Evolutionary conservation across 768 basidiomycete genomes (phyloP).

Genomic region (Auriscalpium microsporum): DNA sequence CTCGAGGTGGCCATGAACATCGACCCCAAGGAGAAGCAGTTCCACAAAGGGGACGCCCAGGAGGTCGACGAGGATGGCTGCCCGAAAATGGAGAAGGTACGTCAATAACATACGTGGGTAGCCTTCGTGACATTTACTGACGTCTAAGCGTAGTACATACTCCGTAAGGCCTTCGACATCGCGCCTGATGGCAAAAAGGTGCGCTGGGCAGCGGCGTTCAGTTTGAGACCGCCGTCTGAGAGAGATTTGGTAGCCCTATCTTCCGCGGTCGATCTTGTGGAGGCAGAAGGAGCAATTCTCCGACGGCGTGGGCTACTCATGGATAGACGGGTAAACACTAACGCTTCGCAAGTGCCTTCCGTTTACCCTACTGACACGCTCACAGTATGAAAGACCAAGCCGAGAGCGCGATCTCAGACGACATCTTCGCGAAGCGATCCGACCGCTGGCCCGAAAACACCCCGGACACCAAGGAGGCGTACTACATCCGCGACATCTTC

Average conservation of each 20-base stretch:
- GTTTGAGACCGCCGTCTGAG: background rate
- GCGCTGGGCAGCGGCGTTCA: background rate
- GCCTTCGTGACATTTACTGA: constrained; percentile 7
- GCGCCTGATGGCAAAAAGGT: constrained; percentile 65
- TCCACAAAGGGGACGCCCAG: constrained; percentile 71
- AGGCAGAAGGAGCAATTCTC: constrained; percentile 99
- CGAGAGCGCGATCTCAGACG: constrained; percentile 67
- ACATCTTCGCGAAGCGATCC: constrained; percentile 59
- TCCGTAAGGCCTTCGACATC: constrained; percentile 93
- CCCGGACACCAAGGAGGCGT: constrained; percentile 96
- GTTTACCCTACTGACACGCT: background rate
- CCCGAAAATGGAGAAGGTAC: constrained; percentile 93
- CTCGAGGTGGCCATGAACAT: constrained; percentile 89
- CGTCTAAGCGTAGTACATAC: constrained; percentile 57
- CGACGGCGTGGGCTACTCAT: constrained; percentile 96
- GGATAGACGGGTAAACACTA: constrained; percentile 82
- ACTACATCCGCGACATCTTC: constrained; percentile 86
- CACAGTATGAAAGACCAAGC: constrained; percentile 86
- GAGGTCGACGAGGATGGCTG: constrained; percentile 75
- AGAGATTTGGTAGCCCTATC: constrained; percentile 58
- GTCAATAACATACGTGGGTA: background rate
- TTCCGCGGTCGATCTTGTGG: constrained; percentile 93
- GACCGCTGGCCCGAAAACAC: constrained; percentile 73
- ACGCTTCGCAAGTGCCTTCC: background rate
- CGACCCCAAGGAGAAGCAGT: constrained; percentile 82